A percentile compares a stretch with the other conserved stretches of the same genome.
These are phyloP conservation scores for Olyra latifolia DNA, from an alignment of 176 grass and related monocot species.

Conservation along the genomic window DNA sequence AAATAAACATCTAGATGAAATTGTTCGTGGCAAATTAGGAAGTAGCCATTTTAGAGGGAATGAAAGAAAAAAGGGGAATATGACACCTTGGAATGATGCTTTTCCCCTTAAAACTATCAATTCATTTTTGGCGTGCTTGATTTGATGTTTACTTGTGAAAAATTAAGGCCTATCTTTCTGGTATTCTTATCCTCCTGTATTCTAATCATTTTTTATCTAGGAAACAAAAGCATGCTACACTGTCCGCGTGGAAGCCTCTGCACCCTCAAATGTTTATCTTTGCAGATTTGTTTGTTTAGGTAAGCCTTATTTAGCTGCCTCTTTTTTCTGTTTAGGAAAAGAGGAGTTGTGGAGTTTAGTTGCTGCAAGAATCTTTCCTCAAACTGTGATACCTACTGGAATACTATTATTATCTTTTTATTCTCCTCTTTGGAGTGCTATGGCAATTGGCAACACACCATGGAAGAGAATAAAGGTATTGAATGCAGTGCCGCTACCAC, in stretches of 20 bases:
- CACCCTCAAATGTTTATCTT: conserved; percentile 28
- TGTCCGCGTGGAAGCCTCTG: conserved; percentile 26
- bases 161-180: conserved; percentile 18
- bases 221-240: conserved; percentile 29
- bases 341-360: conserved; percentile 31
- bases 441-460: conserved; percentile 23
- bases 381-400: conserved; percentile 28
- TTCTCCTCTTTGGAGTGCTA: conserved; percentile 44
- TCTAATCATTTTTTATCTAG: conserved; percentile 23
- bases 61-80: conserved; percentile 21
- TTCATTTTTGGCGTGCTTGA: conserved; percentile 36
- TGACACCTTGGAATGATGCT: conserved; percentile 31
- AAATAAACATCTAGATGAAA: conserved; percentile 17
- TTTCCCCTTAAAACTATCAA: conserved; percentile 29
- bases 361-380: conserved; percentile 47
- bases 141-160: conserved; percentile 36
- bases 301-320: conserved; percentile 21
- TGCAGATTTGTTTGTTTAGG: conserved; percentile 16
- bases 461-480: conserved; percentile 49
- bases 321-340: conserved; percentile 58
- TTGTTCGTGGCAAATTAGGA: conserved; percentile 9
- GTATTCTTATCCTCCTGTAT: conserved; percentile 34
- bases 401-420: conserved; percentile 44
- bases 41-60: conserved; percentile 27
- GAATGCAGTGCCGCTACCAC: conserved; percentile 39